Base-by-base conservation (phyloP, 257 asterid genomes). In the Hygrophila difformis region DNA sequence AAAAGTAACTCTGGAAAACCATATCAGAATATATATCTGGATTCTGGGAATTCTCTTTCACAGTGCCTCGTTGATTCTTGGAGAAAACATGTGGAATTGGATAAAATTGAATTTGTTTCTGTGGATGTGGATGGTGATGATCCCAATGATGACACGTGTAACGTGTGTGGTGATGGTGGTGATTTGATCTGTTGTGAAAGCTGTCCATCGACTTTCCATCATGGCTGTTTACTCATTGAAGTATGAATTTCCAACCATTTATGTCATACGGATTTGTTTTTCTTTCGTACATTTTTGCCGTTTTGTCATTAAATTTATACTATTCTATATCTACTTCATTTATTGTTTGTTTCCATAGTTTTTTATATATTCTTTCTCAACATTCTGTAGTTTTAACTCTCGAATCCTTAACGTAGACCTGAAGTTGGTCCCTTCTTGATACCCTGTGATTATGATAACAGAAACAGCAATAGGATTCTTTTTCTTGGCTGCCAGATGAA, bases 171-270 rank as follows among this genome's bases (percentile, higher is more conserved):
- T 14, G 95, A 91, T 65, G 99, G 96, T 44, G 99, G 99, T 59
- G 74, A 82, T 54, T 69, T 91, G 81, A 78, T 80, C 53, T 91
- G 99, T 61, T 86, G 99, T 44, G 96, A 91, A 57, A 56, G 94
- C 23, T 91, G 99, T 68, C 96, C 99, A 8, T 80, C 99, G 22
- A 91, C 99, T 17, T 91, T 91, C 67, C 99, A 91, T 67, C 79
- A 72, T 39, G 71, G 76, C 72, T 91, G 96, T 73, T 78, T 91
- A 72, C 65, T 54, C 55, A 78, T 80, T 64, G 49, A 80, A 52
- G 99, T 91, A 82, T 42, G 77, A 51, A 35, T 24, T 51, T 6
- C n/a, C 49, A 12, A 55, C 34, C 47, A 31, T 49, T 23, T 18
- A 22, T 44, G 21, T 34, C 6, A 11, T 39, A 56, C 41, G n/a